Conservation (phyloP, 768 basidiomycete genomes). For the Tulasnella sp. region DNA sequence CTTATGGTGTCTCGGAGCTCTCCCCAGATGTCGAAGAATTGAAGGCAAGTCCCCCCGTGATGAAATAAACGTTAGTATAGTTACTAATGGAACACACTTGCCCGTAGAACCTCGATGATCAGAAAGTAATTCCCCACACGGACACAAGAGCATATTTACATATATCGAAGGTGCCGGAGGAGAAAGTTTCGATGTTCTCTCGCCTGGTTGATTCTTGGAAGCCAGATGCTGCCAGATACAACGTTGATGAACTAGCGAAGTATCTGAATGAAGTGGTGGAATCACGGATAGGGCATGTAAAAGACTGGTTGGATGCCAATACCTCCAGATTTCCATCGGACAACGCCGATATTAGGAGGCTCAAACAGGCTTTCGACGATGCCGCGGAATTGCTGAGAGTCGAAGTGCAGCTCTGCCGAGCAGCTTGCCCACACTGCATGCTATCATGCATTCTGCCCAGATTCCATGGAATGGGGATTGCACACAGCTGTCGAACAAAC, state of each 20-base stretch:
- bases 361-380: slow-evolving; percentile 1
- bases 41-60: not conserved
- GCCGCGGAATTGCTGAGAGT: not conserved
- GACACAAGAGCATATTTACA: not conserved
- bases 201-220: not conserved
- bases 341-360: not conserved
- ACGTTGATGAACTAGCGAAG: not conserved
- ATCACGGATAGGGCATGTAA: not conserved
- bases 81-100: too few species aligned
- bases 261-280: not conserved
- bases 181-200: not conserved
- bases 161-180: not conserved
- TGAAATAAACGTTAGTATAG: too few species aligned
- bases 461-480: not conserved
- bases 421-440: not conserved
- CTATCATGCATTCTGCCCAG: slow-evolving; percentile 1
- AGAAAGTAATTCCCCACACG: not conserved
- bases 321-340: not conserved
- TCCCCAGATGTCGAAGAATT: not conserved
- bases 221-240: not conserved
- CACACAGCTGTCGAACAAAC: slow-evolving; percentile 5
- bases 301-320: slow-evolving; percentile 6
- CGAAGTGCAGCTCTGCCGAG: slow-evolving; percentile 1
- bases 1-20: not conserved
- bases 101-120: slow-evolving; percentile 7